Evolutionary conservation across 1,284 basidiomycete genomes (phyloP).

Genomic region (Porogramme epimiltina): DNA sequence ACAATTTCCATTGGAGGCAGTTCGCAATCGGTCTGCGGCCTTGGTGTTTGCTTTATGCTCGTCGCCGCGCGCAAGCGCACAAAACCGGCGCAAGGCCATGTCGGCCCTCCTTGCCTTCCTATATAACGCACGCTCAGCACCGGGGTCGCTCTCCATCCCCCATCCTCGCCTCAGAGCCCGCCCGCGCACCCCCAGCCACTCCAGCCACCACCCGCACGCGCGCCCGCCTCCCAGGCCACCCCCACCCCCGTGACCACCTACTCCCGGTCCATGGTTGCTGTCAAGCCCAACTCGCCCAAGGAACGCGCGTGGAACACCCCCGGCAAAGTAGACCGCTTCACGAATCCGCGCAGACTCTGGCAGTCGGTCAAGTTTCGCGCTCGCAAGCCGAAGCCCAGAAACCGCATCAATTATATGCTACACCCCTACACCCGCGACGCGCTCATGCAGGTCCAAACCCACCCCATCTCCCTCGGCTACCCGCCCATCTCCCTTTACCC

Average conservation of each 20-base stretch:
- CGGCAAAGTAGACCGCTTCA: neutral
- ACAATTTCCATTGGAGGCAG: slow-evolving; percentile 17
- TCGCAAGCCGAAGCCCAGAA: slow-evolving; percentile 6
- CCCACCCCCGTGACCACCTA: neutral
- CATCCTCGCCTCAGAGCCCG: neutral
- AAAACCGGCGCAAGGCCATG: slow-evolving; percentile 2
- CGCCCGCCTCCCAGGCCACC: neutral
- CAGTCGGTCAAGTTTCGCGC: slow-evolving; percentile 9
- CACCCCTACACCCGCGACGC: neutral
- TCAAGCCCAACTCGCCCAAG: neutral
- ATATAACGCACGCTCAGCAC: slow-evolving; percentile 6
- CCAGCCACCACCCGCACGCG: neutral
- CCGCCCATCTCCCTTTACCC: neutral
- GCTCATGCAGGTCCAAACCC: too few relatives aligned
- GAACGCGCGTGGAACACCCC: neutral
- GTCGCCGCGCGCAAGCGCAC: slow-evolving; percentile 1
- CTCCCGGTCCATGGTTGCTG: slow-evolving; percentile 1
- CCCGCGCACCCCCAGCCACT: neutral
- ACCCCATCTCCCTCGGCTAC: neutral
- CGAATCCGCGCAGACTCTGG: slow-evolving; percentile 3
- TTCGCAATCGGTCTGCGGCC: slow-evolving; percentile 15
- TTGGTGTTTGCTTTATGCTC: slow-evolving; percentile 21
- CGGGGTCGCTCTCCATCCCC: neutral
- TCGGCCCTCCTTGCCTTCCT: neutral
- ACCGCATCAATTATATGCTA: neutral